Base-by-base conservation (phyloP, 805 yeast genomes). In the Nematodospora valgi region DNA sequence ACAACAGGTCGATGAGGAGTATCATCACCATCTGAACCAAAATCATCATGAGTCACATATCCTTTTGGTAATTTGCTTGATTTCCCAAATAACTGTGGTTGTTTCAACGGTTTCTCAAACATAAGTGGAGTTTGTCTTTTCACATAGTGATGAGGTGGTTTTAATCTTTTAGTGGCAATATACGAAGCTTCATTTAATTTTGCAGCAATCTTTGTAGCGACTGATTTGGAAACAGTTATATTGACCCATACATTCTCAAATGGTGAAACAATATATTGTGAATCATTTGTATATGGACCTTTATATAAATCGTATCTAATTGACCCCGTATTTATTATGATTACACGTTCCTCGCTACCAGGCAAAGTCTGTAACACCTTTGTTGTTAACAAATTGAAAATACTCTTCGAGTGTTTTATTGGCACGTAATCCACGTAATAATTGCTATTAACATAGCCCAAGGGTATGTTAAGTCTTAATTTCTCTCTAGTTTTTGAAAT, bases 11-110 rank as follows among this genome's bases (percentile, higher is more conserved):
- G 84, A 89, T 38, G 78, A 47, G 24, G 87, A 71, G 64, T 85
- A 45, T 68, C 98, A 54, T 93, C 98, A 15, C 98, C 98, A 43
- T 80, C 78, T 44, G 67, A 59, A 0, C 97, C 98, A 47, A 72
- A 70, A 50, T 91, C 98, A 53, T 93, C 98, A 30, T 59, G 48
- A 0, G 98, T 91, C 0, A 78, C 80, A 47, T 83, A 85, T 0
- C 98, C 98, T 41, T 75, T 76, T 1, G 78, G 49, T 10, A 70
- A 50, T 7, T 46, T 50, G 4, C 27, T 15, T 6, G 13, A 11
- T 10, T 14, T 25, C 6, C 10, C n/a, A 4, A 11, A 10, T 11
- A 26, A 26, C 11, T 7, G 10, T 10, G 29, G 9, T 26, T 26
- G 29, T 7, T 26, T 17, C 10, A 26, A 17, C 29, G n/a, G n/a